Base-by-base conservation (phyloP, 1,139 yeast genomes). In the Yamadazyma membranifaciens region DNA sequence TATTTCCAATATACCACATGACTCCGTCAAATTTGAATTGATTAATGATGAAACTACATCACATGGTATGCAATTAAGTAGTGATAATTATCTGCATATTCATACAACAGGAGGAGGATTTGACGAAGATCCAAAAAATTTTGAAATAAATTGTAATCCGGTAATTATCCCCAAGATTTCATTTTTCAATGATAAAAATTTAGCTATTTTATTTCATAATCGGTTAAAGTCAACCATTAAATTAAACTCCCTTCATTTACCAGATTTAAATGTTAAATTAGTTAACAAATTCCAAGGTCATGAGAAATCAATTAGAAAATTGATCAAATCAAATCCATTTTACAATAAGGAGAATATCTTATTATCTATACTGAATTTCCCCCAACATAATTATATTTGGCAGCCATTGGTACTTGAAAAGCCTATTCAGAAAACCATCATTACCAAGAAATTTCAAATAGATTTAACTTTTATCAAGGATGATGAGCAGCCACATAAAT, bases 221-320 rank as follows among this genome's bases (percentile, higher is more conserved):
- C 53, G 73, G 38, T 38, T 64, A 6, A 71, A 71, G 41, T 57
- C 62, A 39, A 67, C 73, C 3, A 43, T 72, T 5, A 49, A 75
- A 40, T 54, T 61, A 25, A 56, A 62, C 33, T 45, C 50, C 1
- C 43, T 68, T 11, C 50, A 54, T 34, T 51, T 59, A 16, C 31
- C 39, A 10, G 38, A 43, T 13, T 36, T 58, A 15, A 59, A 55
- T 2, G 39, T 56, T 0, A 44, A 43, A 15, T 52, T 69, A 24
- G 34, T 57, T 6, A 59, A 78, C 51, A 83, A 84, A 51, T 77
- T 83, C 42, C 89, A 94, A 5, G 98, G 98, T 0, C 96, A 88
- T 54, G 75, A 81, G 40, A 89, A 88, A 56, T 85, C 96, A 0
- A 81, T 91, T 15, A 78, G 80, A 49, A 74, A 72, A 40, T 60